Base-by-base conservation (phyloP, 352 stramenopile species). In the Phytophthora brassicae region DNA sequence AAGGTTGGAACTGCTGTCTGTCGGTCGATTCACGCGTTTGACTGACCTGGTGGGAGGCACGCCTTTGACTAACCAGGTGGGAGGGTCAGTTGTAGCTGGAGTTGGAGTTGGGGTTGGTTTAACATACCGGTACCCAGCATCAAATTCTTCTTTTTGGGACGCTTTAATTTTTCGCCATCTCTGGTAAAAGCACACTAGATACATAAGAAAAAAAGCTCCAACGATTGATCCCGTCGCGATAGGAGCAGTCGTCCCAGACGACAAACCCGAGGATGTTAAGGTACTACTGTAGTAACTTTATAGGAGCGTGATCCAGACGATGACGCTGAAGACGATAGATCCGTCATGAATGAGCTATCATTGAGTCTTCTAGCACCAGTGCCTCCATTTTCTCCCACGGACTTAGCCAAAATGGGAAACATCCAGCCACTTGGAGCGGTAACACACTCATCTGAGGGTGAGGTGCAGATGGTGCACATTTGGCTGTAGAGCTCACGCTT, bases 401-500 rank as follows among this genome's bases (percentile, higher is more conserved):
- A 74, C 64, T 81, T 82, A 23, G 51, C 60, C 24, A 88, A 47
- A 43, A 59, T 70, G n/a, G 77, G 77, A 62, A 84, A 88, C n/a
- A 41, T 79, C 68, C 69, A 85, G 66, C 70, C 56, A 50, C 70
- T 80, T 0, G 73, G 70, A 4, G 74, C 49, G 5, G 63, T 60
- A 42, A 79, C 64, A 48, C 80, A 88, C 31, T 47, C 71, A 38
- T 66, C 66, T 43, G 66, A 74, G 0, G 66, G 69, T 36, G 78
- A 74, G 49, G 68, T 83, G 67, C 80, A 90, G 14, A 84, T 68
- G 26, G 70, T 75, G 60, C 82, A 92, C 49, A 78, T 77, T 52
- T 84, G 79, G 46, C 72, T 75, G 39, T 77, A 87, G 23, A 81
- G 66, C 50, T 89, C 78, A 36, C 80, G 80, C 50, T 78, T 79